Evolutionary conservation across 2,329 filamentous ascomycete species (phyloP), one percentile per base, ranked within the genome.

Genomic region (Aspergillus flavus): DNA sequence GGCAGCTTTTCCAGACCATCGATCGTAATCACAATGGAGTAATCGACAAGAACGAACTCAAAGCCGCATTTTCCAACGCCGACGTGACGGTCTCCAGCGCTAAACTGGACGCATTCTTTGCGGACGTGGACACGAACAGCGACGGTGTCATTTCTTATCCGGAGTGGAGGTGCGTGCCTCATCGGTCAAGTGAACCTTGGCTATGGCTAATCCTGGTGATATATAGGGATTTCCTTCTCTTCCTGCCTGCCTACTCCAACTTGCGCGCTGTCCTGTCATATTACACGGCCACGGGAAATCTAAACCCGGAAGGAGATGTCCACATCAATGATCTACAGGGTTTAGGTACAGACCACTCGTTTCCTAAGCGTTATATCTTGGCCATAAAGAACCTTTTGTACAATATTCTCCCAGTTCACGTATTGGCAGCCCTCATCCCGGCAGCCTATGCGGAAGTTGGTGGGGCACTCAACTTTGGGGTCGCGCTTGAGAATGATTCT

Each of bases 281-380:
- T 80, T 99, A 97, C 79, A 90, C 91, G 63, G 91, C 93, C 56
- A 92, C 94, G 70, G 89, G 96, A 75, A 93, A 91, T 78, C 85
- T 99, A 76, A 97, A 92, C 73, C 85, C 93, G 65, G 95, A 99
- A 84, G 95, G 95, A 78, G 95, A 98, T 82, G 95, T 95, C 70
- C 86, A 92, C 73, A 89, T 98, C 82, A 94, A 96, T 82, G 93
- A 97, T 76, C 87, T 97, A 75, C 88, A 96, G 85, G 92, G 94
- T 82, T 84, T 96, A 94, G 94, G 94, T 97, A 97, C 74, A 78
- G 73, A 77, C 68, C 72, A 73, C 73, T 75, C 75, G 70, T 78
- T 78, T 78, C 76, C 73, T 79, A 78, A 62, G 68, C 69, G 62
- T 74, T 75, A 68, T 71, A 63, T 75, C 61, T 66, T 74, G 67